Conservation (phyloP, 2,329 filamentous ascomycete genomes). For the Cadophora sp. region DNA sequence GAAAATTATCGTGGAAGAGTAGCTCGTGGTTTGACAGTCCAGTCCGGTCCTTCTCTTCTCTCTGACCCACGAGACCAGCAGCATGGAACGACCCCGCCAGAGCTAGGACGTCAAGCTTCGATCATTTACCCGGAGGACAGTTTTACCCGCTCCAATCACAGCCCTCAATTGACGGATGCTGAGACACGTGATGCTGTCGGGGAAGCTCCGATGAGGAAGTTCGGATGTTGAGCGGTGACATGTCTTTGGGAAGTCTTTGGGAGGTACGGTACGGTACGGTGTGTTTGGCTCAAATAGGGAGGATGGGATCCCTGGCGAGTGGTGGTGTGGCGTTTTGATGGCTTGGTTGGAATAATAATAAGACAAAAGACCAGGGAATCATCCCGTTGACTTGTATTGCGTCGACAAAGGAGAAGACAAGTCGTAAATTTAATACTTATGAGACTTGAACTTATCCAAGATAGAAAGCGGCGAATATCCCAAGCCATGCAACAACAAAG, state of each 20-base stretch:
- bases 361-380: neutral
- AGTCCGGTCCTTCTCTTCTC: neutral
- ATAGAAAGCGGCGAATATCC: conserved; percentile 7
- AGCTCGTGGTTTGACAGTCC: conserved; percentile 8
- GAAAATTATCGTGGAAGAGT: neutral
- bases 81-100: conserved; percentile 25
- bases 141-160: conserved; percentile 39
- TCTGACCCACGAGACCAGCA: conserved; percentile 24
- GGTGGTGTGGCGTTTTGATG: conserved; percentile 1
- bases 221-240: conserved; percentile 8
- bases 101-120: conserved; percentile 11
- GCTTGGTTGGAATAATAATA: neutral
- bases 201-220: neutral
- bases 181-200: neutral
- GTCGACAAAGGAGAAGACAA: too few relatives aligned
- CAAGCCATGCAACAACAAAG: conserved; percentile 23
- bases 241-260: neutral
- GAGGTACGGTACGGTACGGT: neutral
- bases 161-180: neutral
- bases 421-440: neutral
- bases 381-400: neutral
- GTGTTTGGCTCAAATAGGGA: neutral
- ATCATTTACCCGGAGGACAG: conserved; percentile 25
- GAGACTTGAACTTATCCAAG: neutral
- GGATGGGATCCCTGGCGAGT: too few relatives aligned